Evolutionary conservation across 768 basidiomycete species (phyloP), one percentile per base, ranked within the genome.

Genomic region (Symmetrospora coprosmae): DNA sequence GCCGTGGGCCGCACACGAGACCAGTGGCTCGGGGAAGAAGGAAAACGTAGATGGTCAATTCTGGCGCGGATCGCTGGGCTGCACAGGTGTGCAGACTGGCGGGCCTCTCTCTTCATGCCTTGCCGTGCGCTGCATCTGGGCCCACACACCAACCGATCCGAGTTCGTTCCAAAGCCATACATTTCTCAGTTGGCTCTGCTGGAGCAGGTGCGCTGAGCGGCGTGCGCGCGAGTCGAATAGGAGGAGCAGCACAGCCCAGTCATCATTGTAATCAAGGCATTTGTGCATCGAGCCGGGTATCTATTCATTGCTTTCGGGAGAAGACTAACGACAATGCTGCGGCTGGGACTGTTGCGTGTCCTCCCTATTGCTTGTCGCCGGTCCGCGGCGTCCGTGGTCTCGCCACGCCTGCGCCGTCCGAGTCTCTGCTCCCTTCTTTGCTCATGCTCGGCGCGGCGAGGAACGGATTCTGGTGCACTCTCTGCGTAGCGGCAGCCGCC

Each of bases 101-200:
- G 43, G 25, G 43, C 21, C 43, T 16, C 43, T 46, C 16, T 23
- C 13, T 9, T 11, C 14, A 9, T 11, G 21, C 25, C 9, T 23
- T 16, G 25, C 43, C 13, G 43, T 9, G n/a, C n/a, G n/a, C n/a
- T n/a, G n/a, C n/a, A n/a, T n/a, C n/a, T n/a, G n/a, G n/a, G n/a
- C n/a, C n/a, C n/a, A n/a, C n/a, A n/a, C n/a, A n/a, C 23, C 17
- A 39, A 58, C 55, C 55, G 43, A 43, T 27, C 27, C 55, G 41
- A 58, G 55, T 58, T 58, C 43, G 55, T 58, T 58, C 55, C 55
- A 58, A 58, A 43, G 55, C 43, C 41, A 43, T 46, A 58, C 11
- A 58, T 37, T 30, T 35, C 21, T 53, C 9, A n/a, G n/a, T n/a
- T n/a, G n/a, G n/a, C n/a, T n/a, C n/a, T n/a, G n/a, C n/a, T n/a